Base-by-base conservation (phyloP, 352 stramenopile species). In the Pythium apleroticum region DNA sequence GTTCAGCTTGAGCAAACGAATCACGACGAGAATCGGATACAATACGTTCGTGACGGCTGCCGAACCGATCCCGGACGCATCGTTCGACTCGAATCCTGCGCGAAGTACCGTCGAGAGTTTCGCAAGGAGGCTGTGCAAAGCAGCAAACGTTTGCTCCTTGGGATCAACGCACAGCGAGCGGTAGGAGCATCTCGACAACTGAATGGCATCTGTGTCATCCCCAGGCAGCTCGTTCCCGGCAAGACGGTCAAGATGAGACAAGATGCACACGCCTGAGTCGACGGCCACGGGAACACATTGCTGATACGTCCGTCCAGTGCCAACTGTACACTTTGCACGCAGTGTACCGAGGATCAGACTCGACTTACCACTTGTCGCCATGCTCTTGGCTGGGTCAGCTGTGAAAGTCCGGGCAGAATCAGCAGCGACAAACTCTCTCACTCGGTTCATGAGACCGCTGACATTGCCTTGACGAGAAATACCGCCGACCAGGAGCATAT, bases 1-100 rank as follows among this genome's bases (percentile, higher is more conserved):
- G 71, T 96, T 96, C 5, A 94, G 63, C 56, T 96, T 96, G 14
- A 96, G 64, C 10, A 96, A 52, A 20, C 82, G 79, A 48, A 93
- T 71, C 17, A 80, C 80, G 22, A 94, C 80, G 10, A 94, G 63
- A 12, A 92, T 72, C 7, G 88, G 85, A 39, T 95, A 96, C 25
- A 95, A 49, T 1, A 88, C 59, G 24, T 88, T 67, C 12, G 72
- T 61, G n/a, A 84, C 63, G 19, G 73, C 63, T 10, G 71, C 63
- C 9, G 65, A 50, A 41, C 71, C 64, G 17, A 31, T 10, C 30
- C 33, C 24, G 10, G 28, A 25, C n/a, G 46, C 25, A 0, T 63
- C 28, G 28, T 58, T 24, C 2, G 64, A 48, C 10, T 57, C 54
- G 28, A 74, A 33, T 10, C 66, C 17, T 12, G 33, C 49, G 15